A percentile compares a stretch with the other conserved stretches of the same genome.
These are phyloP conservation scores for Juncus inflexus DNA, from an alignment of 176 grass and related monocot genomes.

Conservation along the genomic window DNA sequence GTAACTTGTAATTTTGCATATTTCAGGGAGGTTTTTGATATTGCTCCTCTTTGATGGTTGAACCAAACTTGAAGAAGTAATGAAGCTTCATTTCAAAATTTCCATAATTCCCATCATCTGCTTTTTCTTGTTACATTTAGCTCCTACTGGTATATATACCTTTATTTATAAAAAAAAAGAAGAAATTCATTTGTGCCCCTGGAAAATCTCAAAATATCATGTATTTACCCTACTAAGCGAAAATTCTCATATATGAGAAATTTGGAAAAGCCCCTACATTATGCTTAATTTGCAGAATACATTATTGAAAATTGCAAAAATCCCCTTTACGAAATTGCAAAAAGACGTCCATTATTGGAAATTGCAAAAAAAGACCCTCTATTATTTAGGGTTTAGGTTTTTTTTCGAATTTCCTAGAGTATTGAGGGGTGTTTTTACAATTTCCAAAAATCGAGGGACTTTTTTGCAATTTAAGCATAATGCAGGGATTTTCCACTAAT, in stretches of 20 bases:
- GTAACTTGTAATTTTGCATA: slow-evolving; percentile 6
- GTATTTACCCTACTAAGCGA: not conserved
- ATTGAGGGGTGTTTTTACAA: no score
- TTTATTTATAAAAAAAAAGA: not conserved
- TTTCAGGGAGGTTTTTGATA: slow-evolving; percentile 40
- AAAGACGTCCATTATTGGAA: no score
- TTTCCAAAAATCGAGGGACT: no score
- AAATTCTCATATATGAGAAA: slow-evolving; percentile 13
- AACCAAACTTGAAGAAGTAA: slow-evolving; percentile 16
- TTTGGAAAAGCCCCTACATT: not conserved
- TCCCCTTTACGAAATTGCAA: no score
- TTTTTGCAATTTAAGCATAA: no score
- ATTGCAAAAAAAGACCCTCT: no score
- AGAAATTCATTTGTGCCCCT: slow-evolving; percentile 8
- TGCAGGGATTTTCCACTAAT: no score
- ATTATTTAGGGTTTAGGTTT: no score
- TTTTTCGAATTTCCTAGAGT: no score
- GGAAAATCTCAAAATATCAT: not conserved
- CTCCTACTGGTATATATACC: slow-evolving; percentile 57
- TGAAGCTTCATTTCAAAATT: slow-evolving; percentile 57
- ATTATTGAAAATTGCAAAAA: not conserved
- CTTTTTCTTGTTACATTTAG: slow-evolving; percentile 40
- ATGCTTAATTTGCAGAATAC: slow-evolving; percentile 1
- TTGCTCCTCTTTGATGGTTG: slow-evolving; percentile 19
- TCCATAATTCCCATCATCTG: slow-evolving; percentile 39